Percentiles rank a stretch among this genome's conserved stretches.
Conservation (phyloP, 106 monocot genomes). For the Alisma plantagoaquatica region DNA sequence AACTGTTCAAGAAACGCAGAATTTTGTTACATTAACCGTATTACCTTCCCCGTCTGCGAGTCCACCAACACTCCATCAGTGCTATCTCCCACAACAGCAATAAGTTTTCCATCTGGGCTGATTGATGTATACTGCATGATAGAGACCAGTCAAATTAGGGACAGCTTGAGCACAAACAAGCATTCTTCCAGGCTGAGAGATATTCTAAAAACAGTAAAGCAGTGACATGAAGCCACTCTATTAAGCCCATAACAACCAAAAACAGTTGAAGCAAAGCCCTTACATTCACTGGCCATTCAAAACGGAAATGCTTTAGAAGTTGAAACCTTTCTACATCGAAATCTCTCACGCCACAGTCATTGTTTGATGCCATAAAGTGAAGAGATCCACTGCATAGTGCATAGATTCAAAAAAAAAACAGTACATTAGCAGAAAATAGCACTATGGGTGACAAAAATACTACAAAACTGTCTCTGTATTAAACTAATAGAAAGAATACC, state of each 20-base stretch:
- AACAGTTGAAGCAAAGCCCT: background rate
- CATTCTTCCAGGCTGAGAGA: background rate
- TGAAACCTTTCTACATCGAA: conserved; percentile 47
- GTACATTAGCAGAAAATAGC: too few relatives aligned
- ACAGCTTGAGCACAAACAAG: background rate
- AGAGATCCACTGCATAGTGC: conserved; percentile 27
- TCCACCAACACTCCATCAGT: conserved; percentile 11
- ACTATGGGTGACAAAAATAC: too few relatives aligned
- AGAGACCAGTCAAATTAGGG: background rate
- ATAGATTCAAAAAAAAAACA: background rate
- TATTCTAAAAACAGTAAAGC: too few relatives aligned
- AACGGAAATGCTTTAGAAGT: conserved; percentile 43
- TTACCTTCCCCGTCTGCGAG: conserved; percentile 12
- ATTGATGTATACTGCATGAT: conserved; percentile 13
- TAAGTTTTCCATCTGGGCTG: conserved; percentile 14
- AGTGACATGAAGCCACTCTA: too few relatives aligned
- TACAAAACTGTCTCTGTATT: background rate
- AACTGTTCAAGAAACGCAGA: background rate
- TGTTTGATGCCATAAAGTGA: conserved; percentile 50
- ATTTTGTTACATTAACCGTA: background rate
- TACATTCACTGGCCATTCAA: conserved; percentile 61
- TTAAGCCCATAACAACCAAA: too few relatives aligned
- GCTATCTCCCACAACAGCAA: conserved; percentile 12
- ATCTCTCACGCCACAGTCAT: conserved; percentile 59
- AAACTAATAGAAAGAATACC: conserved; percentile 18